Evolutionary conservation across 148 eudicot species (phyloP), one percentile per base, ranked within the genome.

Genomic region (Pharnaceum exiguum): DNA sequence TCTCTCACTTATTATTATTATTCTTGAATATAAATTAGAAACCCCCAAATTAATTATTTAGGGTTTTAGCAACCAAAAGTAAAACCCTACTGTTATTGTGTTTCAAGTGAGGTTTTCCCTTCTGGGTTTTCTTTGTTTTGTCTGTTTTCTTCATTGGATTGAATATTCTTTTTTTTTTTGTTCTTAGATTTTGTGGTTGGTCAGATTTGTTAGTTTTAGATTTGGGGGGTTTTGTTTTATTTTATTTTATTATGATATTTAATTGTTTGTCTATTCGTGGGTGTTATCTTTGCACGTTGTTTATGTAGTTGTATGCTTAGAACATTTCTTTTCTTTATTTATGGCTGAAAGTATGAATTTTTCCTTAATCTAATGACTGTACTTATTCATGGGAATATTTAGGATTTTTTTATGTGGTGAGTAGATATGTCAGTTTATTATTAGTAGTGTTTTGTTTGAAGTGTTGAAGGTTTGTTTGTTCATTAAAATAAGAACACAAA

Each of bases 61-160:
- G 60, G 66, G 73, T 47, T 66, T 51, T 46, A 46, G 5, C 13
- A 12, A 53, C 30, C 30, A n/a, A n/a, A n/a, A n/a, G n/a, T n/a
- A n/a, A n/a, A n/a, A n/a, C n/a, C n/a, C n/a, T n/a, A n/a, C 55
- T 33, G 8, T 44, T 13, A 4, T 12, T 16, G 11, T 28, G n/a
- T 0, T 7, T 23, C 3, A 0, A 2, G 5, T 0, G n/a, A 25
- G 5, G 33, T 31, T 22, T 54, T 42, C 60, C 43, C 57, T 62
- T 63, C 53, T 63, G n/a, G 59, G 54, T 32, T 24, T 57, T 8
- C 2, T 29, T 4, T 3, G 11, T 2, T 30, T 3, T 26, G 46
- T n/a, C n/a, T n/a, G 28, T 18, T 22, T 31, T 2, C 7, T 44
- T 44, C 5, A 19, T 4, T 2, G 16, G 25, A 40, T 40, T 18